Base-by-base conservation (phyloP, 192 early-diverging fungal genomes). In the Paraglomus occultum region DNA sequence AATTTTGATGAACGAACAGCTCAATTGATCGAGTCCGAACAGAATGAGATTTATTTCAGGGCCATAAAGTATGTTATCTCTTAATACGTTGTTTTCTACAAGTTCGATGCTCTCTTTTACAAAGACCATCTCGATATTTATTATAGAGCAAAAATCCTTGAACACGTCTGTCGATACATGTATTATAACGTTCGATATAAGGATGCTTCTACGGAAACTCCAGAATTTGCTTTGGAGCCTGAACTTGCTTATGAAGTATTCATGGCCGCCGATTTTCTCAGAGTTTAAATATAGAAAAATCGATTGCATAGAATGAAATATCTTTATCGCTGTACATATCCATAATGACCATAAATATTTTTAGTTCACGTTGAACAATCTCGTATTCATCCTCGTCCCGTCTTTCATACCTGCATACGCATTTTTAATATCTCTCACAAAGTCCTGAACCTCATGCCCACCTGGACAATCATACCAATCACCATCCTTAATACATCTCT, bases 141-240 rank as follows among this genome's bases (percentile, higher is more conserved):
- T 62, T 15, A 20, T 71, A 94, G 94, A 66, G 97, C 92, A 44
- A 79, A 92, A 14, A 86, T 96, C 6, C 81, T 99, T 43, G 95
- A 99, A 72, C 93, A 90, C 60, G 93, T 98, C 11, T 95, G 93
- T 84, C 88, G 93, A 66, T 98, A 96, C 74, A 85, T 97, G 45
- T 91, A 93, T 76, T 97, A 95, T 80, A 96, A 96, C 71, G 83
- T 89, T 74, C 76, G 82, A 61, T 87, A 85, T 51, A 83, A 82
- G 14, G 86, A 88, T 64, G 80, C 84, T 10, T 73, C 80, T 8
- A 80, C 79, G 22, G 91, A 94, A 62, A 89, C 94, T 23, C 95
- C 97, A 48, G 91, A 94, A 71, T 98, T 98, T 75, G 76, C 79
- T 17, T 93, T 99, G 67, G 91, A 96, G 11, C 86, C 93, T 17